A percentile compares a stretch with the other conserved stretches of the same genome.
phyloP scores from a whole-genome alignment of 441 rosid species.

The Euphorbia celastroides region DNA sequence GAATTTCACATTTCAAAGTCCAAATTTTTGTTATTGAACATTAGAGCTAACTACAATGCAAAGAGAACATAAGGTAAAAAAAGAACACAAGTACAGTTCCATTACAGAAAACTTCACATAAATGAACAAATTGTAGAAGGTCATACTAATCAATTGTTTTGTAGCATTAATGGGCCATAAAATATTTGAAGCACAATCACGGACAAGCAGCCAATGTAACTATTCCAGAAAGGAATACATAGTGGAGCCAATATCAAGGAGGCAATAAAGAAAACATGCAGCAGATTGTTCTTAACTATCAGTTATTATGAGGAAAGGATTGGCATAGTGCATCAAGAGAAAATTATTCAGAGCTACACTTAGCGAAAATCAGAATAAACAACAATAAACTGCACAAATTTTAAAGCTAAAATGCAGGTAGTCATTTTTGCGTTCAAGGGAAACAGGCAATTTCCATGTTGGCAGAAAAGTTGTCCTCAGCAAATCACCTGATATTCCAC shows the following conservation, averaged over 20 bases:
- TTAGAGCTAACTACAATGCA: background rate
- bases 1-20: background rate
- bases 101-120: background rate
- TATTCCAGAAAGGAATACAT: slow-evolving; percentile 1
- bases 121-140: background rate
- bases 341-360: background rate
- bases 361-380: slow-evolving; percentile 1
- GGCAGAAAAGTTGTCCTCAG: background rate
- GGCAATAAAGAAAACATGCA: background rate
- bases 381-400: background rate
- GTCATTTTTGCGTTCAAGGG: background rate
- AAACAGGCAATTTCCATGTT: background rate
- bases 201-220: background rate
- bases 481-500: slow-evolving; percentile 66
- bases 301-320: background rate
- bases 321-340: background rate
- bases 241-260: background rate
- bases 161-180: background rate
- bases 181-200: background rate
- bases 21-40: background rate
- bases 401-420: background rate
- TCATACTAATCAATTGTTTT: background rate
- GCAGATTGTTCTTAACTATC: background rate
- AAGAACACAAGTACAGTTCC: background rate
- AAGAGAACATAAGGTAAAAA: background rate